These are phyloP conservation scores for Sonneratia caseolaris DNA, from an alignment of 345 rosid species.

Conservation along the genomic window DNA sequence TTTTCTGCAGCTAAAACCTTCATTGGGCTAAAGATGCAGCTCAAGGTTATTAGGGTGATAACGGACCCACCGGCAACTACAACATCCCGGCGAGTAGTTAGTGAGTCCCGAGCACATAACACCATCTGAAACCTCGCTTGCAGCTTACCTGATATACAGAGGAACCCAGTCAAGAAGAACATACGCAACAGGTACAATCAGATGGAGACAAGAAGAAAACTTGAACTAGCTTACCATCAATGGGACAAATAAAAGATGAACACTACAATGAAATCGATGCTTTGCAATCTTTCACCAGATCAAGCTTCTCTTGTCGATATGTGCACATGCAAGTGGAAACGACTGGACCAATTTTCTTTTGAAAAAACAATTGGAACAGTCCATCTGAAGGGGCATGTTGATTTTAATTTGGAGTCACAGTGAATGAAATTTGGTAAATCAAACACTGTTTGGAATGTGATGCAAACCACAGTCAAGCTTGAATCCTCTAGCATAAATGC, in stretches of 20 bases:
- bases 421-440: not conserved
- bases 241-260: not conserved
- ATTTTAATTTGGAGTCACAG: not conserved
- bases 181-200: not conserved
- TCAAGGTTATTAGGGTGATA: conserved; percentile 21
- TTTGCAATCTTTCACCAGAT: not conserved
- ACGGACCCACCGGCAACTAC: conserved; percentile 19
- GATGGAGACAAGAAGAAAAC: not conserved
- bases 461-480: not conserved
- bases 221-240: not conserved
- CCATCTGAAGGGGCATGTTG: not conserved
- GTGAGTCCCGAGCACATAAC: conserved; percentile 13
- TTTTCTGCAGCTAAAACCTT: conserved; percentile 32
- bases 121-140: conserved; percentile 14
- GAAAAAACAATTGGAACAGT: not conserved
- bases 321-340: not conserved
- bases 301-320: not conserved
- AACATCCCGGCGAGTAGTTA: conserved; percentile 29
- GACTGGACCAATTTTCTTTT: not conserved
- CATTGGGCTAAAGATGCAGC: conserved; percentile 17
- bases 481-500: not conserved
- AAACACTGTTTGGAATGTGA: not conserved
- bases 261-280: not conserved
- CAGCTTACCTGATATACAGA: conserved; percentile 22
- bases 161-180: not conserved